Evolutionary conservation across 2,329 filamentous ascomycete genomes (phyloP), one percentile per base, ranked within the genome.

Genomic region (Penicillium sp.): DNA sequence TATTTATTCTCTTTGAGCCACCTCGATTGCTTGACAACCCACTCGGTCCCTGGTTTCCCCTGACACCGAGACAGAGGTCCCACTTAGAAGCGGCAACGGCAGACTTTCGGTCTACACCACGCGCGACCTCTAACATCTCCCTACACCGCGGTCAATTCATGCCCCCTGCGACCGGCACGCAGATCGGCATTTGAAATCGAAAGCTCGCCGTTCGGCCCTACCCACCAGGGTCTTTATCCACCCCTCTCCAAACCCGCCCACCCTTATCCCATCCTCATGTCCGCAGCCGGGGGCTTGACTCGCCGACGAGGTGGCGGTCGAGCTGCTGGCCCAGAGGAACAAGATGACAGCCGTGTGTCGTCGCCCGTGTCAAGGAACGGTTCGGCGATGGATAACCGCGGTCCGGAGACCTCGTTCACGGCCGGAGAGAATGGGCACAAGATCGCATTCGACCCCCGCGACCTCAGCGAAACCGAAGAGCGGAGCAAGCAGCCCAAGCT

Each of bases 401-500:
- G 78, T 21, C 84, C 85, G 54, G 86, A 88, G 79, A 97, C 95
- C 59, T 93, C 90, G 70, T 98, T 96, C 81, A 92, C 83, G 73
- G 84, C 76, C 70, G 79, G 89, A 75, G 93, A 96, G 78, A 97
- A 97, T 80, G 95, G 95, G 65, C 95, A 98, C 84, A 96, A 96
- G 83, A 98, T 99, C 76, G 95, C 93, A 57, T 99, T 91, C 76
- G 95, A 99, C 76, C 95, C 95, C 58, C 85, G 93, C 76, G 95
- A 99, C 77, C 96, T 99, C 71, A 96, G 89, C 79, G 95, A 99
- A 83, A 97, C 87, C 77, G 91, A 90, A 66, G 95, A 99, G 82
- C 84, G 95, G 74, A 95, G 86, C 84, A 98, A 97, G 81, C 93
- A 98, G 81, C 95, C 95, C 48, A 99, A 98, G 82, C 82, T 99